Conservation (phyloP, 495 filamentous ascomycete genomes). For the Hypoxylon fuscum region DNA sequence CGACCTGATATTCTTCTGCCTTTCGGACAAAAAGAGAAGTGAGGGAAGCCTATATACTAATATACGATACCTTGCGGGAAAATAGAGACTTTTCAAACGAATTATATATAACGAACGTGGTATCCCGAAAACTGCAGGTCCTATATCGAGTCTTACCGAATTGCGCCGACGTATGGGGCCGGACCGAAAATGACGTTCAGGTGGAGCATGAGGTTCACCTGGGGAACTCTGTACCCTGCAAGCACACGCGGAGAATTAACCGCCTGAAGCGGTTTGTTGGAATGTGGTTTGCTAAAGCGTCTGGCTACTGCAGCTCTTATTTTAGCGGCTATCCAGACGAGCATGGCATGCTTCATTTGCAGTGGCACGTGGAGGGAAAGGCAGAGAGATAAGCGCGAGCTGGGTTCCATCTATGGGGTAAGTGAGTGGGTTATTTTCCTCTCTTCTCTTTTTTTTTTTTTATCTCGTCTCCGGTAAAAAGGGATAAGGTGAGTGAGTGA, state of each 20-base stretch:
- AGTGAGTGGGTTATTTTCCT: not conserved
- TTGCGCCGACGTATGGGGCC: conserved; percentile 32
- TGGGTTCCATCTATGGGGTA: conserved; percentile 6
- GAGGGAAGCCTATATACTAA: conserved; percentile 5
- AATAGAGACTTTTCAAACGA: conserved; percentile 8
- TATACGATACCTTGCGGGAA: not conserved
- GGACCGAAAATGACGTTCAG: conserved; percentile 42
- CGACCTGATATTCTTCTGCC: not conserved
- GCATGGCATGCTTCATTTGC: conserved; percentile 14
- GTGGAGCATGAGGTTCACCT: conserved; percentile 26
- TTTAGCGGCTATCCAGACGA: conserved; percentile 24
- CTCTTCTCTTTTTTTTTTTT: conserved; percentile 3
- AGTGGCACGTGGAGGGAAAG: conserved; percentile 7
- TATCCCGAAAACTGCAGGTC: conserved; percentile 32
- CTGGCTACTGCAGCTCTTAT: conserved; percentile 32
- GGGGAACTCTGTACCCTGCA: conserved; percentile 17
- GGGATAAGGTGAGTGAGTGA: conserved; percentile 1
- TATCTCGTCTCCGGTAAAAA: conserved; percentile 18
- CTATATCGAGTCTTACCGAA: conserved; percentile 29
- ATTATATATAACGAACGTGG: conserved; percentile 29
- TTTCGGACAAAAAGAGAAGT: not conserved
- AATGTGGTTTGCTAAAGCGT: conserved; percentile 23
- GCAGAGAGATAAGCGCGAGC: conserved; percentile 23
- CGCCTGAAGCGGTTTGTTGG: conserved; percentile 24
- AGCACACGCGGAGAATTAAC: conserved; percentile 30